Evolutionary conservation across 768 basidiomycete species (phyloP).

Genomic region (Grammothele lineata): DNA sequence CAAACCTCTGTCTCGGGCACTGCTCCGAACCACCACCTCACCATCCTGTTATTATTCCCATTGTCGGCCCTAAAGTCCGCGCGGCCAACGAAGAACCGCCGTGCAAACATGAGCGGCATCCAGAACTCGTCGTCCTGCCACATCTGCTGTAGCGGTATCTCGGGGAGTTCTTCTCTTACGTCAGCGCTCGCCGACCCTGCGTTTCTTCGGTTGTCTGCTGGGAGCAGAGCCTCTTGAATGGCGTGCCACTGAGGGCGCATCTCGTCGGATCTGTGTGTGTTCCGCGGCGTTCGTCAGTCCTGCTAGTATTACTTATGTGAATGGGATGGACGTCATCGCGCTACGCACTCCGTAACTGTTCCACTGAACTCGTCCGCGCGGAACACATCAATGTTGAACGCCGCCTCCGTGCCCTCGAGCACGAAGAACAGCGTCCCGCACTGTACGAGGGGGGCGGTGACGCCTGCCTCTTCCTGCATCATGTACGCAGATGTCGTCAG

Average conservation of each 20-base stretch:
- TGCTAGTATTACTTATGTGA: background rate
- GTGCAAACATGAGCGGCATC: conserved; percentile 56
- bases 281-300: background rate
- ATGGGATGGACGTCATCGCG: too few species aligned
- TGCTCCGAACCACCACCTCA: conserved; percentile 34
- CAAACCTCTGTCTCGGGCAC: background rate
- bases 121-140: conserved; percentile 65
- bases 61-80: conserved; percentile 37
- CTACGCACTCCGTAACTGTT: conserved; percentile 57
- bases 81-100: conserved; percentile 42
- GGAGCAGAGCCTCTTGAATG: conserved; percentile 19
- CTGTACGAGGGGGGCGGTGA: conserved; percentile 58
- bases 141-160: conserved; percentile 60
- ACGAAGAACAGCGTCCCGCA: conserved; percentile 66
- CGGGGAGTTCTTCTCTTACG: conserved; percentile 15
- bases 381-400: conserved; percentile 73
- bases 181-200: background rate
- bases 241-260: conserved; percentile 85
- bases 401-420: conserved; percentile 46
- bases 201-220: background rate
- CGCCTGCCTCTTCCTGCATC: conserved; percentile 77
- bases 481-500: too few species aligned
- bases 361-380: conserved; percentile 60
- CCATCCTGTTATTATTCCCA: conserved; percentile 23
- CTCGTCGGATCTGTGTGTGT: conserved; percentile 66